Percentiles rank a stretch among this genome's conserved stretches.
Conservation (phyloP, 495 filamentous ascomycete species). For the Aspergillus nanangensis region DNA sequence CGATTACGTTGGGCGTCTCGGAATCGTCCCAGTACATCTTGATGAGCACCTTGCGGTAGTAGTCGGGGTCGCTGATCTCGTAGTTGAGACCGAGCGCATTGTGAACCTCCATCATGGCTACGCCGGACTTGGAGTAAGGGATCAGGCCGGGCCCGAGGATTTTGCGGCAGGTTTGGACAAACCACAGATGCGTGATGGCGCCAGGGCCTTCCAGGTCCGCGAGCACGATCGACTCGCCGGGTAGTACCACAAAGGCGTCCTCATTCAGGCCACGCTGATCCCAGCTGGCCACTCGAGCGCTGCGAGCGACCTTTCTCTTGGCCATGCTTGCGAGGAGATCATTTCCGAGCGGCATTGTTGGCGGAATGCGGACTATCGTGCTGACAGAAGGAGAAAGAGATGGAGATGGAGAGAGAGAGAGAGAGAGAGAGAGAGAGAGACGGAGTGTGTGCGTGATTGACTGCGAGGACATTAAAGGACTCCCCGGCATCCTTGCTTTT, state of each 20-base stretch:
- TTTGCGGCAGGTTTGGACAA: constrained; percentile 15
- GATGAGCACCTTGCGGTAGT: constrained; percentile 23
- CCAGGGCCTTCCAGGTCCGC: constrained; percentile 15
- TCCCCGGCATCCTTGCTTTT: background rate
- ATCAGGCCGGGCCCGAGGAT: constrained; percentile 19
- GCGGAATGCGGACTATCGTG: background rate
- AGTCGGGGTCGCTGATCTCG: constrained; percentile 18
- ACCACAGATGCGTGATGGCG: constrained; percentile 9
- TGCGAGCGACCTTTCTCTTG: constrained; percentile 3
- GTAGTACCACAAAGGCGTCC: constrained; percentile 18
- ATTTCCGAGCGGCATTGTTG: background rate
- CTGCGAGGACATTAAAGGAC: background rate
- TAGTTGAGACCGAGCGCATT: constrained; percentile 20
- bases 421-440: background rate
- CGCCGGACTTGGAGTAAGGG: constrained; percentile 20
- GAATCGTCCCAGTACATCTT: constrained; percentile 19
- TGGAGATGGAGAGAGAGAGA: background rate
- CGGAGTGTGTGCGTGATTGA: background rate
- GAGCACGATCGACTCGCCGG: constrained; percentile 14
- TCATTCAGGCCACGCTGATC: constrained; percentile 20
- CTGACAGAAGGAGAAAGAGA: background rate
- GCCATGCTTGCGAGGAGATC: constrained; percentile 3
- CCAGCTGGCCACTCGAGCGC: constrained; percentile 16
- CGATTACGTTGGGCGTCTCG: constrained; percentile 15
- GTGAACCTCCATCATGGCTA: constrained; percentile 19